A percentile compares a stretch with the other conserved stretches of the same genome.
Conservation (phyloP, 768 basidiomycete species). For the Leucocoprinus sp. region DNA sequence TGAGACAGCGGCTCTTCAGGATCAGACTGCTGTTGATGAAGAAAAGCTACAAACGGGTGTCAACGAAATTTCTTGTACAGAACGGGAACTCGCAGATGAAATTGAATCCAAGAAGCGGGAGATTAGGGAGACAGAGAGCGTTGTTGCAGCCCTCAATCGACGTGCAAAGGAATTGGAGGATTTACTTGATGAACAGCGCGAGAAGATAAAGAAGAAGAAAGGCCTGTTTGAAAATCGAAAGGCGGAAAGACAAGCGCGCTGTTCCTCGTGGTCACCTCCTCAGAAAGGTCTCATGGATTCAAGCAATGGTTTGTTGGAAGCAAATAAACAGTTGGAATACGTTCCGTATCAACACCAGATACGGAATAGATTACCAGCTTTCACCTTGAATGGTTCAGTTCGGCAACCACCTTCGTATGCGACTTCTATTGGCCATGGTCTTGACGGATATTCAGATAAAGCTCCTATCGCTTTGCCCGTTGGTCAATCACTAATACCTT, state of each 20-base stretch:
- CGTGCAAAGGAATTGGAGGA: conserved; percentile 73
- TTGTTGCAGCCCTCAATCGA: conserved; percentile 49
- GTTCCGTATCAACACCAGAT: neutral
- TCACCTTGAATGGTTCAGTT: too few species aligned
- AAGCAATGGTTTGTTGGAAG: neutral
- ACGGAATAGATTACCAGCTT: neutral
- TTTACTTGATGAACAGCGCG: conserved; percentile 53
- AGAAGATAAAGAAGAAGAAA: conserved; percentile 36
- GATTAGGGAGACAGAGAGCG: conserved; percentile 58
- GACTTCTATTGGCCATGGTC: neutral
- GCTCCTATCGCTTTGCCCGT: conserved; percentile 19
- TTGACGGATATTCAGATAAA: conserved; percentile 18
- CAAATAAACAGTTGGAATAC: neutral
- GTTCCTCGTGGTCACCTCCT: neutral
- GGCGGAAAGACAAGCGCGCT: neutral
- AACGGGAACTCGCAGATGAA: conserved; percentile 44
- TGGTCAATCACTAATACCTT: conserved; percentile 12
- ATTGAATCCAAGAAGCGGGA: conserved; percentile 54
- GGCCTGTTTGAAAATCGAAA: conserved; percentile 1
- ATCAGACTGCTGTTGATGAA: conserved; percentile 48
- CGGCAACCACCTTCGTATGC: too few species aligned
- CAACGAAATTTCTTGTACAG: conserved; percentile 37
- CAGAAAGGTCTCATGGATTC: neutral
- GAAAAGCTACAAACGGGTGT: conserved; percentile 39
- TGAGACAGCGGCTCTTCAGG: conserved; percentile 49